Percentiles rank a stretch among this genome's conserved stretches.
phyloP scores from a whole-genome alignment of 169 alveolate species.

The Plasmodium fragile region DNA sequence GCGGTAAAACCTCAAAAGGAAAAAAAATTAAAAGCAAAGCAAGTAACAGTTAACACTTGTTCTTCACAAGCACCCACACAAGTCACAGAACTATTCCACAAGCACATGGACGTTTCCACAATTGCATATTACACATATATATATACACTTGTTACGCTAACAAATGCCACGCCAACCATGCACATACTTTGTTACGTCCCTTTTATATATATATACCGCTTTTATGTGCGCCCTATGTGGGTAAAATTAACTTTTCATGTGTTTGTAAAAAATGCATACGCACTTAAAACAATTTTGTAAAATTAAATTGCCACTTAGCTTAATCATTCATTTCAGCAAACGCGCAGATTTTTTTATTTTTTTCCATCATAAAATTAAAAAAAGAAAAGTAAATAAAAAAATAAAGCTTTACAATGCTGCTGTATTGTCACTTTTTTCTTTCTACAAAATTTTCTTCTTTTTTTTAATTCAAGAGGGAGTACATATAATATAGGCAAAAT shows the following conservation, averaged over 20 bases:
- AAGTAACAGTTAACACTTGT: not conserved
- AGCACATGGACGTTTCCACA: not conserved
- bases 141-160: not conserved
- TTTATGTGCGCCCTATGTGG: not conserved
- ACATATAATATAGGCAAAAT: not conserved
- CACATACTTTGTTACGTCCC: not conserved
- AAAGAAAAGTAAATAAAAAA: not conserved
- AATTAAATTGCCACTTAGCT: not conserved
- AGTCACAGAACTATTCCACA: not conserved
- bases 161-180: not conserved
- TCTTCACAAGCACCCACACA: not conserved
- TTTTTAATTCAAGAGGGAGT: not conserved
- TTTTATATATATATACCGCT: not conserved
- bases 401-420: not conserved
- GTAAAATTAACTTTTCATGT: not conserved
- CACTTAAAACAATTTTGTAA: not conserved
- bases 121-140: not conserved
- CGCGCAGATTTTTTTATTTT: not conserved
- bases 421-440: not conserved
- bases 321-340: not conserved
- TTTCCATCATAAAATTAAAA: not conserved
- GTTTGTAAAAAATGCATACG: not conserved
- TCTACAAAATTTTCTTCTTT: not conserved
- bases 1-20: not conserved
- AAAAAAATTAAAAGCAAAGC: not conserved